Conservation (phyloP, 805 yeast genomes). For the Peterozyma xylosa region DNA sequence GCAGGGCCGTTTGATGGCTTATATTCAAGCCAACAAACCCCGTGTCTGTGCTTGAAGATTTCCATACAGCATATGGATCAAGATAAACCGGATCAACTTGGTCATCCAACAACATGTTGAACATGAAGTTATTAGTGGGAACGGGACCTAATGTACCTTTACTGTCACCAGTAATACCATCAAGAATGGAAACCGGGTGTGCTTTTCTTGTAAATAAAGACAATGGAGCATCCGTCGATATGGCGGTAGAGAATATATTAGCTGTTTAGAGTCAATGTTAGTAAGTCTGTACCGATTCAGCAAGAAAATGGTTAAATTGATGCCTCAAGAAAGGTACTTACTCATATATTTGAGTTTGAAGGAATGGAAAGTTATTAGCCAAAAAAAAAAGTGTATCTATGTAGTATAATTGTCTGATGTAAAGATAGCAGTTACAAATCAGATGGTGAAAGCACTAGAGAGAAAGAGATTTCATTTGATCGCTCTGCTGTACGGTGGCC, state of each 20-base stretch:
- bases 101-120: constrained; percentile 58
- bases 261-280: constrained; percentile 3
- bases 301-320: too few species aligned
- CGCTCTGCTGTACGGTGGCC: too few species aligned
- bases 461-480: too few species aligned
- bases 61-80: constrained; percentile 76
- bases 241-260: constrained; percentile 33
- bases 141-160: constrained; percentile 22
- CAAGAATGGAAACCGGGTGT: constrained; percentile 17
- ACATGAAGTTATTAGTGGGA: constrained; percentile 74
- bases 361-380: too few species aligned
- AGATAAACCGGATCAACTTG: constrained; percentile 73
- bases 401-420: too few species aligned
- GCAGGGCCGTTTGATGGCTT: constrained; percentile 50
- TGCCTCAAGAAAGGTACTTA: too few species aligned
- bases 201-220: constrained; percentile 26
- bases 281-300: too few species aligned
- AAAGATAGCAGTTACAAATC: too few species aligned
- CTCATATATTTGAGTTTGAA: too few species aligned
- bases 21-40: constrained; percentile 55
- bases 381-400: too few species aligned
- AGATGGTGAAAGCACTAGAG: too few species aligned
- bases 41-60: constrained; percentile 27
- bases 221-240: constrained; percentile 37
- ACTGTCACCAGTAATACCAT: constrained; percentile 12